A percentile compares a stretch with the other conserved stretches of the same genome.
Conservation (phyloP, 129 eudicot species). For the Pseudognaphalium luteoalbum region DNA sequence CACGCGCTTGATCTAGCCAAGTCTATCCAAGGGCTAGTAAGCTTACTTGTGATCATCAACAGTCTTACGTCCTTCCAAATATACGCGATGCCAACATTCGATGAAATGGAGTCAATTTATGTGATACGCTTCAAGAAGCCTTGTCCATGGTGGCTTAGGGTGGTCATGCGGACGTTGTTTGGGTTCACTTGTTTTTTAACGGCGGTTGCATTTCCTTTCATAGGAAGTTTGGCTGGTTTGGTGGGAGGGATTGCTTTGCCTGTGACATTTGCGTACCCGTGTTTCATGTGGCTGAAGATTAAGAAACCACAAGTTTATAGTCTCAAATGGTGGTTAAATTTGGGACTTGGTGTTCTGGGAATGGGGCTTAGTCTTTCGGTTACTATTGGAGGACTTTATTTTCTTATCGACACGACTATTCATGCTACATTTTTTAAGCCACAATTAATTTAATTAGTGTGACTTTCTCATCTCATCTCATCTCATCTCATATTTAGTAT, state of each 20-base stretch:
- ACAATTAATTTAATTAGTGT: not conserved
- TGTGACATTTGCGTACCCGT: constrained; percentile 71
- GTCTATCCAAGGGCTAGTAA: constrained; percentile 44
- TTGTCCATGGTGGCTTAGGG: constrained; percentile 74
- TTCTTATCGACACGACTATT: constrained; percentile 53
- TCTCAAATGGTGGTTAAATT: constrained; percentile 59
- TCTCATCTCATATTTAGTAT: not conserved
- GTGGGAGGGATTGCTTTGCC: constrained; percentile 68
- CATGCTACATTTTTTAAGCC: constrained; percentile 66
- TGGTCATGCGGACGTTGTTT: constrained; percentile 45
- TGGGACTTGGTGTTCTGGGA: constrained; percentile 59
- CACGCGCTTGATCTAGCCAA: constrained; percentile 52
- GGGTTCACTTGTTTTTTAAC: constrained; percentile 56
- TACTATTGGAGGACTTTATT: constrained; percentile 60
- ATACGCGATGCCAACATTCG: constrained; percentile 73
- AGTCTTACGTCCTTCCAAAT: constrained; percentile 67
- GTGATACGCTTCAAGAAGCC: constrained; percentile 51
- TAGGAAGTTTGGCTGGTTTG: constrained; percentile 57
- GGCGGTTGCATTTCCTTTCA: constrained; percentile 76
- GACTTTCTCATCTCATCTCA: not conserved
- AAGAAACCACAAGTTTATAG: constrained; percentile 57
- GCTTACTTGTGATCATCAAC: constrained; percentile 57
- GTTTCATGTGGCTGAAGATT: constrained; percentile 72
- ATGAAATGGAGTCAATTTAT: constrained; percentile 60
- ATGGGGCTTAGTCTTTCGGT: constrained; percentile 56